Base-by-base conservation (phyloP, 2,329 filamentous ascomycete genomes). In the Trichophyton rubrum region DNA sequence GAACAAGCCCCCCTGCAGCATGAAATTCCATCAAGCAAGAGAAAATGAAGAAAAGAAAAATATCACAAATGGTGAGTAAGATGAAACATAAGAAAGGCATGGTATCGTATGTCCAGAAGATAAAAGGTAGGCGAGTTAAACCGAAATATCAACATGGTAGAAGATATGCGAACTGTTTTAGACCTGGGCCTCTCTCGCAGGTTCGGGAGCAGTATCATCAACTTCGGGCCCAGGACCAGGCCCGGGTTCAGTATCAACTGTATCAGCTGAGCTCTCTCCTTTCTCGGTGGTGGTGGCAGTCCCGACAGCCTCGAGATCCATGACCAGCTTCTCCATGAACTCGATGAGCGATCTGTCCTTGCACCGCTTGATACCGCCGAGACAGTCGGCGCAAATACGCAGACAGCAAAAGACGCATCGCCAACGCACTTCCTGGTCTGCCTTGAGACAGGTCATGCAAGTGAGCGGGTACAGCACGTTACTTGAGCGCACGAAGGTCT, bases 391-490 rank as follows among this genome's bases (percentile, higher is more conserved):
- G 60, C 75, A 77, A 41, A 77, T 68, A 4, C 75, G 69, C 64
- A 77, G 61, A 60, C 69, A 73, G 60, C 75, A 77, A 58, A 75
- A 77, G 8, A 72, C 70, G 62, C 75, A 77, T 38, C 72, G 70
- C 62, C 72, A 69, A 6, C 74, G 69, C 27, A 70, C 65, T 62
- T 76, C 70, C 3, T 67, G 70, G 59, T 76, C 72, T 9, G 69
- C 67, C 58, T 73, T 74, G 35, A 71, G 70, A 62, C 75, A 77
- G 3, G 73, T 71, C 74, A 76, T 76, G 65, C 75, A 77, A 6
- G 73, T 74, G 43, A 75, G 66, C 3, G 74, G 67, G 64, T 73
- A 71, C 70, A 72, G 72, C 57, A 68, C 64, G 61, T 77, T 77
- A 8, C 71, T 67, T 1, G 27, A 30, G 27, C 65, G 59, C 3